phyloP scores from a whole-genome alignment of 176 grass and related monocot species.

The Ensete ventricosum region DNA sequence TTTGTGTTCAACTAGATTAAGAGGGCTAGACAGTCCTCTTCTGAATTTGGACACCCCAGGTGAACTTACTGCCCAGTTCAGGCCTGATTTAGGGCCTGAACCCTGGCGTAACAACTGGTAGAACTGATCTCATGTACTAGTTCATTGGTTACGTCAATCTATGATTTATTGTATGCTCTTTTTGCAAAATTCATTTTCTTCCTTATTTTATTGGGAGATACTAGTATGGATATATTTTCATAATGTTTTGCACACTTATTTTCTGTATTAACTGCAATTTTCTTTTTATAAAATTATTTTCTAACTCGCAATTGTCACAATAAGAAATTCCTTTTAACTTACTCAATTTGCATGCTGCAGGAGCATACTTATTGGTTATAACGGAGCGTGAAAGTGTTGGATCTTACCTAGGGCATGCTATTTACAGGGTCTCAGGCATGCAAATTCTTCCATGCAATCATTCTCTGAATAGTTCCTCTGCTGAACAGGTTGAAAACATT shows the following conservation, averaged over 20 bases:
- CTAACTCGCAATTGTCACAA: background rate
- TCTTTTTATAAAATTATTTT: background rate
- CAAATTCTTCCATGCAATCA: constrained; percentile 77
- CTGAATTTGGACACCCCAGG: no score
- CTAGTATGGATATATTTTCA: background rate
- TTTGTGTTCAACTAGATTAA: no score
- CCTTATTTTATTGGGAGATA: no score
- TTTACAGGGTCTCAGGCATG: constrained; percentile 83
- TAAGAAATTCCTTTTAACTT: background rate
- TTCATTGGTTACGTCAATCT: no score
- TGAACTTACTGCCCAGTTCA: no score
- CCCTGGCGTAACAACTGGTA: no score
- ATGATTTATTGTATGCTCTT: no score
- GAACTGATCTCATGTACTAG: no score
- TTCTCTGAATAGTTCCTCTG: constrained; percentile 46
- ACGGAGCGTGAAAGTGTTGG: constrained; percentile 75
- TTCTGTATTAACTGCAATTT: background rate
- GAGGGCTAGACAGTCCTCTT: no score
- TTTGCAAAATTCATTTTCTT: no score
- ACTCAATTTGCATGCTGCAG: constrained; percentile 16
- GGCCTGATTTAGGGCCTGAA: no score
- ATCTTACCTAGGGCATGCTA: constrained; percentile 65
- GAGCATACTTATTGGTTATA: constrained; percentile 79
- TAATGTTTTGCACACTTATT: background rate
- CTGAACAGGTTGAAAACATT: constrained; percentile 47